phyloP scores from a whole-genome alignment of 768 basidiomycete genomes.

The Rhodotorula diobovata region DNA sequence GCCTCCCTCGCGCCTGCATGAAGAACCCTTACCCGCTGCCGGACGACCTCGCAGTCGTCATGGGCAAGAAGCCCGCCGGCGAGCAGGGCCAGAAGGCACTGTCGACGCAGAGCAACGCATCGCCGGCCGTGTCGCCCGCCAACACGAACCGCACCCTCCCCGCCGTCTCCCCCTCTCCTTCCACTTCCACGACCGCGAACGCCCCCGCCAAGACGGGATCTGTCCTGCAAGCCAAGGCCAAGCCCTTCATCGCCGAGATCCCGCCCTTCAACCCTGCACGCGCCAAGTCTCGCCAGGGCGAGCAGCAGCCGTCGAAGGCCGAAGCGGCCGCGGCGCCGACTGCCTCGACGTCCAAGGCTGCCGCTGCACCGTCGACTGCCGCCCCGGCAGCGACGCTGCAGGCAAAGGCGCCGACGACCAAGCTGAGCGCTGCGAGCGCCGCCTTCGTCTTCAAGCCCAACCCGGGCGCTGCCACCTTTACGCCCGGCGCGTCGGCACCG shows the following conservation, averaged over 20 bases:
- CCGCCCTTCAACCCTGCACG: conserved; percentile 79
- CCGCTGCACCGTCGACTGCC: conserved; percentile 52
- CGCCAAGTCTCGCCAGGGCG: conserved; percentile 33
- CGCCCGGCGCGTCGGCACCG: conserved; percentile 54
- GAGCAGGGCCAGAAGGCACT: conserved; percentile 45
- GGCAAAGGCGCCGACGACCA: conserved; percentile 48
- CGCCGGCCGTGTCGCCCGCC: conserved; percentile 31
- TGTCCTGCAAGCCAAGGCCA: conserved; percentile 29
- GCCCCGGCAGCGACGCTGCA: conserved; percentile 49
- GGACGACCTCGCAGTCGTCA: conserved; percentile 82
- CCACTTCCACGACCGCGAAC: conserved; percentile 26
- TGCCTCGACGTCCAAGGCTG: conserved; percentile 40
- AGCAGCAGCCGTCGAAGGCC: too few species aligned
- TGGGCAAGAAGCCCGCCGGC: conserved; percentile 70
- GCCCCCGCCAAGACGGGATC: conserved; percentile 18
- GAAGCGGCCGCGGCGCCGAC: too few species aligned
- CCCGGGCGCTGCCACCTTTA: conserved; percentile 70
- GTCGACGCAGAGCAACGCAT: conserved; percentile 40
- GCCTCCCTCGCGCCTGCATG: conserved; percentile 53
- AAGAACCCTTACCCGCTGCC: conserved; percentile 78
- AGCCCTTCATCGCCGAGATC: conserved; percentile 69
- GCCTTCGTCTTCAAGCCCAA: conserved; percentile 89
- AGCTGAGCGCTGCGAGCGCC: conserved; percentile 68
- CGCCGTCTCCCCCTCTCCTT: conserved; percentile 9
- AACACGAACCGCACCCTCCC: conserved; percentile 19